Conservation (phyloP, 768 basidiomycete genomes). For the Lactifluus echinatus region DNA sequence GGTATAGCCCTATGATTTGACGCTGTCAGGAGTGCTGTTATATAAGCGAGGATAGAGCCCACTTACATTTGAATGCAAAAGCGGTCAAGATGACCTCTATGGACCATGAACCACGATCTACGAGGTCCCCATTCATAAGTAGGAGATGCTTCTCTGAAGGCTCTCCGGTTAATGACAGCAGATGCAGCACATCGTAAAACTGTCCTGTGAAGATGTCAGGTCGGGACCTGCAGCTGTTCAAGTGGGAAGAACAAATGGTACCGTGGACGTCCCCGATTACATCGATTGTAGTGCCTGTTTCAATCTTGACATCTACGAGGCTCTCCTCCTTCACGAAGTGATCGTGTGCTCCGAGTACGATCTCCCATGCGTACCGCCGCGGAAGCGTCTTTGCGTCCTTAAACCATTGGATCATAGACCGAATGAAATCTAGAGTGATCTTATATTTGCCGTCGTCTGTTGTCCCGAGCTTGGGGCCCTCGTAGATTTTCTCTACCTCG, state of each 20-base stretch:
- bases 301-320: slow-evolving; percentile 66
- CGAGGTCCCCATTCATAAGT: slow-evolving; percentile 92
- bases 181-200: slow-evolving; percentile 88
- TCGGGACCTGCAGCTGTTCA: not conserved
- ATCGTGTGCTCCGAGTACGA: slow-evolving; percentile 77
- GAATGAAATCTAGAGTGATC: slow-evolving; percentile 73
- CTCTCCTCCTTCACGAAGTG: slow-evolving; percentile 71
- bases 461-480: slow-evolving; percentile 62
- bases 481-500: slow-evolving; percentile 62
- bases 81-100: slow-evolving; percentile 88
- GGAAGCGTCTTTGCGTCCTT: slow-evolving; percentile 90
- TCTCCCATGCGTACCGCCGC: slow-evolving; percentile 91
- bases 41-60: not conserved
- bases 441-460: slow-evolving; percentile 56
- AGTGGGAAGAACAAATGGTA: slow-evolving; percentile 23
- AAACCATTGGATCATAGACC: slow-evolving; percentile 84
- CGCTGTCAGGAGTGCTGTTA: slow-evolving; percentile 9
- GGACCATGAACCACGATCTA: slow-evolving; percentile 95
- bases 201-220: slow-evolving; percentile 48
- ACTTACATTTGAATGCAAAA: slow-evolving; percentile 90
- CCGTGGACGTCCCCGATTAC: slow-evolving; percentile 97
- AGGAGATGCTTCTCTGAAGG: slow-evolving; percentile 81
- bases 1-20: slow-evolving; percentile 70
- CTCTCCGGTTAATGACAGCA: slow-evolving; percentile 76
- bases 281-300: slow-evolving; percentile 76